Evolutionary conservation across 2,329 filamentous ascomycete genomes (phyloP), one percentile per base, ranked within the genome.

Genomic region (Exophiala sideris): DNA sequence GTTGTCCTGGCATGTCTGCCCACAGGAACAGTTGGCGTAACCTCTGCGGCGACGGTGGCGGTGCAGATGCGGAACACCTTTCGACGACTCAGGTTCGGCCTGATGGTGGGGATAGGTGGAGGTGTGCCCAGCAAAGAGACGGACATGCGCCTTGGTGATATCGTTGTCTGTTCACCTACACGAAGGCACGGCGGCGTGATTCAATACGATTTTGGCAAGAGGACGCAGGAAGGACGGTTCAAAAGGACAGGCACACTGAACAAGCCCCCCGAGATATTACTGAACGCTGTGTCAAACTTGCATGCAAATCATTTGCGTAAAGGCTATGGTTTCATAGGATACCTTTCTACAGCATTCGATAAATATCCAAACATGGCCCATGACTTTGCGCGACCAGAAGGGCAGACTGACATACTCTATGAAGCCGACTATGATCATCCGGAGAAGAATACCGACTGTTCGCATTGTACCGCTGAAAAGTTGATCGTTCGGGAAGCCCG

Each of bases 21-120:
- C 24, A 8, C 24, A 29, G 24, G 24, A 29, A 1, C 24, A 29
- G 7, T 29, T 29, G 24, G 24, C 5, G 24, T 29, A 2, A 29
- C 24, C 2, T 29, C 24, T 29, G 24, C 24, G 7, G 24, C 24
- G 24, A 29, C 24, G 24, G 24, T 29, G 24, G 24, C 24, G 24
- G 24, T 29, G 24, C 24, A 29, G 24, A 29, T 29, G 24, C 24
- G 32, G 45, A 1, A 45, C 20, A 62, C 54, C 5, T 67, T 67
- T 42, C 48, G n/a, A 11, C 54, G 45, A 7, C 36, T 66, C n/a
- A 58, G 52, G 11, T 63, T 64, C 51, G 62, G 55, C 7, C 50
- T 67, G 2, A 52, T 66, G 50, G 64, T 67, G 9, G 65, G 65
- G 2, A 65, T 66, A 45, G 64, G 63, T 1, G 62, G 63, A 10